Base-by-base conservation (phyloP, 192 early-diverging fungal genomes). In the Mortierella alpina region DNA sequence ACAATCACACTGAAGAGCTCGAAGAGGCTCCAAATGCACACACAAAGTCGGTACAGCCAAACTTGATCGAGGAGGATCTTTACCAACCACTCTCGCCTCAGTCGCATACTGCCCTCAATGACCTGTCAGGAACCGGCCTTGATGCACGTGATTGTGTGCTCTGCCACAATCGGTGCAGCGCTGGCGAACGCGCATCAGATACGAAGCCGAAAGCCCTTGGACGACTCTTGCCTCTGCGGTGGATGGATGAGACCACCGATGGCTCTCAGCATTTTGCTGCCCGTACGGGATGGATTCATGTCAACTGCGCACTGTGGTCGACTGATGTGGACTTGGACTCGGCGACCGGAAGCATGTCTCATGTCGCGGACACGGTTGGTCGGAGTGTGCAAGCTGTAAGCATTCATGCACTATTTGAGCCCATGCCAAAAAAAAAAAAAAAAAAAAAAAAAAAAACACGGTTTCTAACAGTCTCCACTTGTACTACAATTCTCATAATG, bases 1-100 rank as follows among this genome's bases (percentile, higher is more conserved):
- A 75, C 60, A 50, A 75, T 15, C 73, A 75, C 17, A 75, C 63
- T 12, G 73, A 66, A 41, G 73, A 75, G 13, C 49, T 75, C 20
- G 14, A 65, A 14, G 18, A 59, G 12, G 3, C 44, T 31, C 31
- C 31, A 31, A 31, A 31, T 3, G 31, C 31, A 0, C n/a, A 39
- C 5, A 9, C 18, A n/a, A 39, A 65, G 17, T 31, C 40, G 0
- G 54, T 51, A 14, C 59, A 10, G 17, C 44, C 39, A 20, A 15
- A 40, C 3, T 41, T 42, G 18, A 59, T 49, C 39, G 47, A 49
- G 11, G 57, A 47, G 13, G 48, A 54, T 13, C 64, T 52, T 66
- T 54, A 66, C 18, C 51, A 41, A 44, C 51, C 51, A 13, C 51
- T 66, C 41, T 49, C 15, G n/a, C 52, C 64, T 44, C 64, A 54